Conservation (phyloP, 208 protist genomes). For the Acanthamoeba castellanii region DNA sequence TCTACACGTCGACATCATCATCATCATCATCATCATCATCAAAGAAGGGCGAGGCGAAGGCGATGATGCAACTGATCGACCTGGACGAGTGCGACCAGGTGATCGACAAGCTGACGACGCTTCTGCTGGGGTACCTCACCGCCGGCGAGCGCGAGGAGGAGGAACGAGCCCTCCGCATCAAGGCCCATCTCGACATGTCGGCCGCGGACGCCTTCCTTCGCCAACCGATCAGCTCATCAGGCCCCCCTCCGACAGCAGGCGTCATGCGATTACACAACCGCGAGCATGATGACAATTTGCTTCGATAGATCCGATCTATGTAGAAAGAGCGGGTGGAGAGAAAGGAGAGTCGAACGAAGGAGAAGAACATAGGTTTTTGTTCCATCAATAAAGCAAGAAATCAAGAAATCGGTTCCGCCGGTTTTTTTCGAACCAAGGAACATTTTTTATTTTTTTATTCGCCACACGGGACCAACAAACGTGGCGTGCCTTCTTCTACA, state of each 20-base stretch:
- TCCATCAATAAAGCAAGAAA: too few relatives aligned
- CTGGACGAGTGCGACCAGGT: neutral
- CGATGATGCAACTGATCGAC: neutral
- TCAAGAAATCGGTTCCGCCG: too few relatives aligned
- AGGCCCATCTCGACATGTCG: neutral
- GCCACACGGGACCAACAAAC: too few relatives aligned
- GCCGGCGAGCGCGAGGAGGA: constrained; percentile 39
- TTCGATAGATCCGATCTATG: neutral
- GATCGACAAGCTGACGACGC: neutral
- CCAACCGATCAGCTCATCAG: neutral
- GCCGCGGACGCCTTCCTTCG: neutral
- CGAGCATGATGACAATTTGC: neutral
- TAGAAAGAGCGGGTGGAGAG: too few relatives aligned
- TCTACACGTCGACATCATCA: neutral
- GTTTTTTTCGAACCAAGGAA: too few relatives aligned
- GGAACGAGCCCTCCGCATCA: neutral
- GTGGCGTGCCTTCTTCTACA: too few relatives aligned
- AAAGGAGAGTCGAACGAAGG: too few relatives aligned
- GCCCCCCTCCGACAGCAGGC: too few relatives aligned
- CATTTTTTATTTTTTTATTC: too few relatives aligned
- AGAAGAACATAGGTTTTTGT: too few relatives aligned
- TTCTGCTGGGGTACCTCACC: constrained; percentile 31
- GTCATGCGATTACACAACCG: neutral
- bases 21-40: neutral
- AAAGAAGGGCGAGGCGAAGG: neutral